Percentiles rank a stretch among this genome's conserved stretches.
These are phyloP conservation scores for Leishmania tropica DNA, from an alignment of 208 protist species.

Conservation along the genomic window DNA sequence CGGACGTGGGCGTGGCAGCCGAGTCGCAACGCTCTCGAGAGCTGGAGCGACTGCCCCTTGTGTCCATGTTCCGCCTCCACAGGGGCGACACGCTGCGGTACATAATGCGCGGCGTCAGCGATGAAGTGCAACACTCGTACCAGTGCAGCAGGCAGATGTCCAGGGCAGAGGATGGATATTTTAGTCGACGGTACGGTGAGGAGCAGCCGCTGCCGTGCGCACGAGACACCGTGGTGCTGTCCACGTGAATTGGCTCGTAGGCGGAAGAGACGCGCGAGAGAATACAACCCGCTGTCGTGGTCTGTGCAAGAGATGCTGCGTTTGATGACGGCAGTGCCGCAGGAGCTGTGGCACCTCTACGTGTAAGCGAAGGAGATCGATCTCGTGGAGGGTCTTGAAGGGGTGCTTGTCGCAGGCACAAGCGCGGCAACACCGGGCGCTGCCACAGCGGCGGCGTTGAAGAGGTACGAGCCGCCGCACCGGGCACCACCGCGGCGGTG, in stretches of 20 bases:
- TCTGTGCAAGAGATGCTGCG: neutral
- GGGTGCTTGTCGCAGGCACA: neutral
- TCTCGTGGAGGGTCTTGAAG: neutral
- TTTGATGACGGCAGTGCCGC: neutral
- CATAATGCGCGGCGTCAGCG: conserved; percentile 8
- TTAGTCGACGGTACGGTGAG: neutral
- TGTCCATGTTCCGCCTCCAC: too few relatives aligned
- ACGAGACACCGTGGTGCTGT: conserved; percentile 16
- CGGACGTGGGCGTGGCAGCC: neutral
- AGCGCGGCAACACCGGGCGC: neutral
- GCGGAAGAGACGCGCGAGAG: neutral
- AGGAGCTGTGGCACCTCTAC: neutral
- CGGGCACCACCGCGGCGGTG: neutral
- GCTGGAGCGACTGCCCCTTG: neutral
- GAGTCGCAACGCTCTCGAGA: neutral
- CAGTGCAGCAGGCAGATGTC: neutral
- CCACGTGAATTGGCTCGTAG: conserved; percentile 31
- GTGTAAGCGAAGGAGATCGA: neutral
- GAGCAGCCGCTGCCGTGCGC: conserved; percentile 6
- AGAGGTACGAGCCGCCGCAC: neutral
- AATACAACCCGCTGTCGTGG: neutral
- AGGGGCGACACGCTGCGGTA: neutral
- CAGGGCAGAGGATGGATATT: neutral
- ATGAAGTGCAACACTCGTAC: neutral
- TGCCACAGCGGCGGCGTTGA: neutral